Evolutionary conservation across 225 moss, liverwort and hornwort genomes (phyloP).

Genomic region (Bryum argenteum): DNA sequence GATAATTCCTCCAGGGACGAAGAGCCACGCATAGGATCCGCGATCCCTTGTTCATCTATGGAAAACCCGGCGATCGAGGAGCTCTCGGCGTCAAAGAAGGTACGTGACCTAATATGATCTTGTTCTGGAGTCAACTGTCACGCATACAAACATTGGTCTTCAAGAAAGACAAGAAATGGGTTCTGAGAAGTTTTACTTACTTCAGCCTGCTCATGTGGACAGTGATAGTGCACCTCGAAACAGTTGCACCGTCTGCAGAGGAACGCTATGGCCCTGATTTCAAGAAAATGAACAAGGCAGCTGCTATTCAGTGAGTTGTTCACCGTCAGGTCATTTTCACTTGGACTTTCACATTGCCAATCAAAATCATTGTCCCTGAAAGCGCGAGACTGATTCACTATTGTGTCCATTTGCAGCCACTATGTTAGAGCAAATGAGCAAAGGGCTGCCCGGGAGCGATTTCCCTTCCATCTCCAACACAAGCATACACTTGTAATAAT

Average conservation of each 20-base stretch:
- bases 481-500: constrained; percentile 48
- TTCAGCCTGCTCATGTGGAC: constrained; percentile 18
- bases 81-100: constrained; percentile 68
- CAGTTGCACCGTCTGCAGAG: constrained; percentile 28
- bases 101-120: constrained; percentile 20
- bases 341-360: neutral
- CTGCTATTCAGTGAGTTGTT: constrained; percentile 56
- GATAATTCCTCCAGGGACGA: constrained; percentile 39
- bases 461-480: constrained; percentile 42
- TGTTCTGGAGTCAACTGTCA: neutral
- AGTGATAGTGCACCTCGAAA: constrained; percentile 63
- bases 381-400: constrained; percentile 6
- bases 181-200: constrained; percentile 5
- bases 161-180: neutral
- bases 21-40: constrained; percentile 48
- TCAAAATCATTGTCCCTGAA: neutral
- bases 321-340: neutral
- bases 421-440: constrained; percentile 59
- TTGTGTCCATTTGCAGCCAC: constrained; percentile 46
- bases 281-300: constrained; percentile 66
- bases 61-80: constrained; percentile 53
- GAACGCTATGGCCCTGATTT: constrained; percentile 64
- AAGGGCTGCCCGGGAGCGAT: constrained; percentile 54
- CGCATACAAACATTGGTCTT: neutral
- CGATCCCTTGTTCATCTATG: constrained; percentile 59